Percentiles rank a stretch among this genome's conserved stretches.
These are phyloP conservation scores for Comarum palustre DNA, from an alignment of 306 rosid genomes.

Conservation along the genomic window DNA sequence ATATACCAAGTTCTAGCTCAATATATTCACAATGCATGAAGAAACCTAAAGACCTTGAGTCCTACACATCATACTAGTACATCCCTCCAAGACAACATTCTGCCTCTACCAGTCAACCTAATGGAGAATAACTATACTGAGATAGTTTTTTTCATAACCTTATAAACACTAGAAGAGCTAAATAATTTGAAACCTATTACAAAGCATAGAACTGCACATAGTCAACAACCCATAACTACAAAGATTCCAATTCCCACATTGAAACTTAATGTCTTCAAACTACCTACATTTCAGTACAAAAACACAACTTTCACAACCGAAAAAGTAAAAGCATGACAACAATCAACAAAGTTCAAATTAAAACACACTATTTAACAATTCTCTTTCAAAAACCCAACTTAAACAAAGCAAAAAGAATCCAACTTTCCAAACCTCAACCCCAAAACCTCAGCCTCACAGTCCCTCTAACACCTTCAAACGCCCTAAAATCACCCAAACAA, in stretches of 20 bases:
- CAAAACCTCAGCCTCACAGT: not conserved
- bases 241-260: not conserved
- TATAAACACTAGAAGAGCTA: not conserved
- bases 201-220: not conserved
- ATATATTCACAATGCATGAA: not conserved
- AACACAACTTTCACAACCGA: not conserved
- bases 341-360: not conserved
- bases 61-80: not conserved
- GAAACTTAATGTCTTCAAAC: not conserved
- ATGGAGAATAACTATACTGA: not conserved
- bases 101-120: not conserved
- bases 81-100: not conserved
- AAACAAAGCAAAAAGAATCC: not conserved
- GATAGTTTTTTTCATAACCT: not conserved
- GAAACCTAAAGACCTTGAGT: not conserved
- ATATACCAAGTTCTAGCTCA: not conserved
- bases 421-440: not conserved
- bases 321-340: not conserved
- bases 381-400: not conserved
- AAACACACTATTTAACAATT: not conserved
- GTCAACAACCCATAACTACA: not conserved
- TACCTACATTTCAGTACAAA: not conserved
- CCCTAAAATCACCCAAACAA: not conserved
- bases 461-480: not conserved
- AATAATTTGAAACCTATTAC: not conserved